Percentiles rank a stretch among this genome's conserved stretches.
phyloP scores from a whole-genome alignment of 345 rosid genomes.

The Luvunga scandens region DNA sequence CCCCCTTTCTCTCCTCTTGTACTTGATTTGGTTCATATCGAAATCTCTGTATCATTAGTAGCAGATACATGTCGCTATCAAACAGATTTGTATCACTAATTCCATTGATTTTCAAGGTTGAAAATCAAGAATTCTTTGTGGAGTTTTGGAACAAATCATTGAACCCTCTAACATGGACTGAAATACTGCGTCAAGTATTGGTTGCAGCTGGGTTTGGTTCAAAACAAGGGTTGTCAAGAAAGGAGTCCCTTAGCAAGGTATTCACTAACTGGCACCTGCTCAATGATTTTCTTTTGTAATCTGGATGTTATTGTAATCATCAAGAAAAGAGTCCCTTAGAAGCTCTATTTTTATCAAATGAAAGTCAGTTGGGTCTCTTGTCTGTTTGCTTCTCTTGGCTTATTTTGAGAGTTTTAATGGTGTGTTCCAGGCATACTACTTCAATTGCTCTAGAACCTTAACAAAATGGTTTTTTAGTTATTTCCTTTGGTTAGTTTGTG shows the following conservation, averaged over 20 bases:
- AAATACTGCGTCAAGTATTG: conserved; percentile 74
- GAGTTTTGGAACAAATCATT: conserved; percentile 79
- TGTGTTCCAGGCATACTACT: not conserved
- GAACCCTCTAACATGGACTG: conserved; percentile 93
- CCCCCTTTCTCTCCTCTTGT: not conserved
- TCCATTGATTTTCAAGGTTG: conserved; percentile 50
- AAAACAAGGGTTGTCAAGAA: conserved; percentile 44
- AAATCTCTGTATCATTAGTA: not conserved
- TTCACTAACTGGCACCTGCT: not conserved
- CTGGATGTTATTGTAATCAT: not conserved
- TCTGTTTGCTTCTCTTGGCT: not conserved
- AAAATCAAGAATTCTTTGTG: conserved; percentile 56
- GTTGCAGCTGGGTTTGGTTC: conserved; percentile 96
- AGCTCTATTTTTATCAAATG: not conserved
- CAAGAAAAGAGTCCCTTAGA: too few species aligned
- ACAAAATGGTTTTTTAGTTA: not conserved
- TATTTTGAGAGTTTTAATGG: not conserved
- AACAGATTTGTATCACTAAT: not conserved
- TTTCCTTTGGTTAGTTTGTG: not conserved
- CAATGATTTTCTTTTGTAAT: not conserved
- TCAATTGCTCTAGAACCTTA: not conserved
- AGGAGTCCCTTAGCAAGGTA: conserved; percentile 72
- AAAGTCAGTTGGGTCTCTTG: not conserved
- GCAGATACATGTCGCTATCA: not conserved
- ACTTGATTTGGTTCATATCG: not conserved